Conservation (phyloP, 1,284 basidiomycete species). For the Heterobasidion parviporum region DNA sequence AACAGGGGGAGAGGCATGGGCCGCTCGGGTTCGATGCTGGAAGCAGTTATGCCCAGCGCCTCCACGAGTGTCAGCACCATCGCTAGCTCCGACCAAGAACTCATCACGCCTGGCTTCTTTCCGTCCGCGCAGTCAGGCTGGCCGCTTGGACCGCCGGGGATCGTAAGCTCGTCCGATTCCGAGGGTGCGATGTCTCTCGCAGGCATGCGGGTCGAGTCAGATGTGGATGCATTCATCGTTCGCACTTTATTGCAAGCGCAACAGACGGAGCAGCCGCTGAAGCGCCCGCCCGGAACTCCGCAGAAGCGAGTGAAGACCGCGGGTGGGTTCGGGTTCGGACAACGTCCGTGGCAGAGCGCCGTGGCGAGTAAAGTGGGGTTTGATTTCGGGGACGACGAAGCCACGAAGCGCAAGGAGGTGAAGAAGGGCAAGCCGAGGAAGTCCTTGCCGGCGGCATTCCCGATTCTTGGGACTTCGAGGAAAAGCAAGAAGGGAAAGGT, state of each 20-base stretch:
- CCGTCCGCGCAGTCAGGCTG: slow-evolving; percentile 52
- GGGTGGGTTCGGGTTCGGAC: slow-evolving; percentile 31
- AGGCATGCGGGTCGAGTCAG: slow-evolving; percentile 25
- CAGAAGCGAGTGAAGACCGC: slow-evolving; percentile 64
- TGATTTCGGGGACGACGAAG: slow-evolving; percentile 30
- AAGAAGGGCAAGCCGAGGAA: slow-evolving; percentile 55
- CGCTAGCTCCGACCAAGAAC: slow-evolving; percentile 42
- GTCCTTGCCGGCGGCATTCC: slow-evolving; percentile 66
- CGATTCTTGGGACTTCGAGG: slow-evolving; percentile 16
- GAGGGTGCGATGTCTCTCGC: slow-evolving; percentile 22
- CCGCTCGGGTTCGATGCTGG: slow-evolving; percentile 25
- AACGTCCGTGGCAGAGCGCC: slow-evolving; percentile 73
- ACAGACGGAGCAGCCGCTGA: slow-evolving; percentile 38
- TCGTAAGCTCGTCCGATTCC: background rate
- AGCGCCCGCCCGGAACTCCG: slow-evolving; percentile 69
- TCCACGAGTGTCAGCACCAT: slow-evolving; percentile 56
- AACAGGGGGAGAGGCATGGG: slow-evolving; percentile 14
- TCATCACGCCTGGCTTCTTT: slow-evolving; percentile 57
- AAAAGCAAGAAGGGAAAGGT: slow-evolving; percentile 12
- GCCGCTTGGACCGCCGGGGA: slow-evolving; percentile 32
- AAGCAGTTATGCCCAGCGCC: slow-evolving; percentile 37
- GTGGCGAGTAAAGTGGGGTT: slow-evolving; percentile 61
- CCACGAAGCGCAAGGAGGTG: slow-evolving; percentile 11
- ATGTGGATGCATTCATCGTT: slow-evolving; percentile 65
- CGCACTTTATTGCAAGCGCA: slow-evolving; percentile 47